Evolutionary conservation across 2,329 filamentous ascomycete genomes (phyloP), one percentile per base, ranked within the genome.

Genomic region (Neonectria magnoliae): DNA sequence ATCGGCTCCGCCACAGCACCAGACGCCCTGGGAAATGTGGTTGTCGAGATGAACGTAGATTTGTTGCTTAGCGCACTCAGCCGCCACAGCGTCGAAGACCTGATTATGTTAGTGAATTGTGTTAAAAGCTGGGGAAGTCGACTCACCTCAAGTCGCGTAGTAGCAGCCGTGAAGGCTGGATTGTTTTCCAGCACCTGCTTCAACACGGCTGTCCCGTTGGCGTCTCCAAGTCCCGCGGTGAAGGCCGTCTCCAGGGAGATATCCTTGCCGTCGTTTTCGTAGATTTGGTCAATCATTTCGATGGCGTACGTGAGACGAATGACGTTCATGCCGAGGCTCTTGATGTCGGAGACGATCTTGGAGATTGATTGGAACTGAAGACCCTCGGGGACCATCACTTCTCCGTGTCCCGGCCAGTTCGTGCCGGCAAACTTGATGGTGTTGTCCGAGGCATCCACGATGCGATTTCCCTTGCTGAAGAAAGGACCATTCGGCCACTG

Each of bases 381-480:
- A 4, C 88, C 88, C 67, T 91, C 88, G 0, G 88, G 88, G 1
- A 90, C 81, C 88, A 90, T 90, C n/a, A 85, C 82, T 48, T 89
- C 87, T 48, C 82, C 83, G 16, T 86, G 83, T 1, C 87, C 88
- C 0, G 88, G 86, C 88, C 88, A 90, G 69, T 90, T 90, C 13
- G 83, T 82, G 0, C 88, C 87, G 4, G 84, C 86, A 60, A 85
- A 83, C 7, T 80, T 83, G 36, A 88, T 76, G 36, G 78, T 80
- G 2, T 79, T 73, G 41, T 81, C 81, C 0, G 77, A 76, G 1
- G 80, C 75, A 63, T 84, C 80, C 47, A 79, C 76, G 54, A 85
- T 82, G 71, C 79, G 80, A 2, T 81, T 76, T 1, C 80, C 83
- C 0, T 77, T 75, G 25, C 79, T 75, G 60, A 73, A 73, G 38